Conservation (phyloP, 2,329 filamentous ascomycete species). For the Aspergillus sp. region DNA sequence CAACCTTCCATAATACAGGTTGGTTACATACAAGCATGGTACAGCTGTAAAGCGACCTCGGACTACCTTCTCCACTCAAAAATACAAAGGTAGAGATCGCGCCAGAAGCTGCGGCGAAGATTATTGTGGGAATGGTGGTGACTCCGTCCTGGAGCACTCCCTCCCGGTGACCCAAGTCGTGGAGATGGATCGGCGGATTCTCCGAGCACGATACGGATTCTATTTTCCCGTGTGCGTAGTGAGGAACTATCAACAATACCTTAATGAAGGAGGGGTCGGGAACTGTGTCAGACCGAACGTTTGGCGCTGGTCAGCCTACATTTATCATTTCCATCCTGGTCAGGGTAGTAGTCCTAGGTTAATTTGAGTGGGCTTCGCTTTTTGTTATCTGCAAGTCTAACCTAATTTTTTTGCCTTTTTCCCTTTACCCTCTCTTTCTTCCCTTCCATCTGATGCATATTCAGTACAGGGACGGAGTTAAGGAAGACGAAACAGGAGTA, state of each 20-base stretch:
- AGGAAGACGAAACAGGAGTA: not conserved
- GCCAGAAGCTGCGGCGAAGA: slow-evolving; percentile 13
- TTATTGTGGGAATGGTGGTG: not conserved
- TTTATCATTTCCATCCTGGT: not conserved
- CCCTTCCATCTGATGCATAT: not conserved
- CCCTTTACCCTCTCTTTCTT: not conserved
- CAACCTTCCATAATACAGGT: not conserved
- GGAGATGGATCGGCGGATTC: slow-evolving; percentile 35
- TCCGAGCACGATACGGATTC: slow-evolving; percentile 34
- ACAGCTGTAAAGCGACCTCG: slow-evolving; percentile 10
- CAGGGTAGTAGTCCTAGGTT: not conserved
- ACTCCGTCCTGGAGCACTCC: slow-evolving; percentile 9
- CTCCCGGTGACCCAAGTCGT: slow-evolving; percentile 30
- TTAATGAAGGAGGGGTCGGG: slow-evolving; percentile 8
- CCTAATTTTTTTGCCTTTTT: not conserved
- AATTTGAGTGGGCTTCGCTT: not conserved
- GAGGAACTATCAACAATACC: slow-evolving; percentile 10
- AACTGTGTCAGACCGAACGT: slow-evolving; percentile 12
- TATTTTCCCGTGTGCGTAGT: slow-evolving; percentile 30
- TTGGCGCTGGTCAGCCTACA: slow-evolving; percentile 14
- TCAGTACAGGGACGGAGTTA: not conserved
- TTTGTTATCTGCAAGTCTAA: not conserved
- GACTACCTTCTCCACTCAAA: slow-evolving; percentile 12
- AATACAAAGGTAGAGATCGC: slow-evolving; percentile 9
- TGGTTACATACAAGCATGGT: not conserved